These are phyloP conservation scores for Vigna nakashimae DNA, from an alignment of 306 rosid genomes.

Conservation along the genomic window DNA sequence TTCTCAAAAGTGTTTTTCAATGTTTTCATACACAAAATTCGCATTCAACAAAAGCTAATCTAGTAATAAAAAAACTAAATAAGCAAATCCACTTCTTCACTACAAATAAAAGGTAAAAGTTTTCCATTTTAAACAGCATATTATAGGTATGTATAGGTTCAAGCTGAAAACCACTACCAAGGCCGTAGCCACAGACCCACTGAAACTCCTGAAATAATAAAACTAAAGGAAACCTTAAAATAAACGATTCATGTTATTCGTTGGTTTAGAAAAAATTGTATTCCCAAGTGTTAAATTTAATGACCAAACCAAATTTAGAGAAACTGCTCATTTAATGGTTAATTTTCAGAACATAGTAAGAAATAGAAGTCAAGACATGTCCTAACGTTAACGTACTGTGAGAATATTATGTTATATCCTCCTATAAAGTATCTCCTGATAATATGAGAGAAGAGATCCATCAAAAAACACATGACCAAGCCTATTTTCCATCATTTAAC, in stretches of 20 bases:
- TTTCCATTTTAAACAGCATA: background rate
- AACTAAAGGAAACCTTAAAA: conserved; percentile 1
- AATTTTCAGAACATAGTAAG: background rate
- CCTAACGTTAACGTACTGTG: background rate
- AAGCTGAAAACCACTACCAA: background rate
- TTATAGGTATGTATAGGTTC: background rate
- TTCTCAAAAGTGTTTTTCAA: background rate
- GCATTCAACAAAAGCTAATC: background rate
- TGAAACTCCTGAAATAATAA: background rate
- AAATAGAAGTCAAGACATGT: background rate
- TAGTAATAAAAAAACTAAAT: background rate
- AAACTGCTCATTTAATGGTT: background rate
- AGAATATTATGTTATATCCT: background rate
- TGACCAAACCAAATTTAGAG: background rate
- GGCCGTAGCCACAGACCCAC: background rate
- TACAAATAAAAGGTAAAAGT: background rate
- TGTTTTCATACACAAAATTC: background rate
- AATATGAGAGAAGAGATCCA: background rate
- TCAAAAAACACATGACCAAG: background rate
- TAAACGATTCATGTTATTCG: background rate
- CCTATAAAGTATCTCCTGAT: background rate
- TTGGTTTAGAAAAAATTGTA: background rate
- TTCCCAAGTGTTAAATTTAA: background rate
- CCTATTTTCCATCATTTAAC: background rate
- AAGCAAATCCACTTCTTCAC: background rate